Percentiles rank a stretch among this genome's conserved stretches.
phyloP scores from a whole-genome alignment of 805 yeast genomes.

The Blastobotrys terrestris region DNA sequence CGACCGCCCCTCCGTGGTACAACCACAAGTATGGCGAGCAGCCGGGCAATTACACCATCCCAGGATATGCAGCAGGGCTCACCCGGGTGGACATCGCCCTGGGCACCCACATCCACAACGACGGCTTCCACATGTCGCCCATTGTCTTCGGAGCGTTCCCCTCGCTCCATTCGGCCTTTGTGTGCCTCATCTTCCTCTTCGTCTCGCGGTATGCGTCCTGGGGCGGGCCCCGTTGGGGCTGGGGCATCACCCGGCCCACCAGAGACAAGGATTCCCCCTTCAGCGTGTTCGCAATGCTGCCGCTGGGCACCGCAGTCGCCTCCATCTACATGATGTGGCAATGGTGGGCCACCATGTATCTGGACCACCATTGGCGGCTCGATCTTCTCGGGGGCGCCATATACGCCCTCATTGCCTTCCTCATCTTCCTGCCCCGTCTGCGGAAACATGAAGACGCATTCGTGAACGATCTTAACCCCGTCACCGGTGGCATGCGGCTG shows the following conservation, averaged over 20 bases:
- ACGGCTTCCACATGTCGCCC: constrained; percentile 62
- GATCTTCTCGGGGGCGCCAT: constrained; percentile 52
- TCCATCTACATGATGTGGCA: constrained; percentile 46
- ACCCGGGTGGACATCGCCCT: constrained; percentile 57
- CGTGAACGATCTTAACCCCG: constrained; percentile 13
- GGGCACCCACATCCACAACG: constrained; percentile 53
- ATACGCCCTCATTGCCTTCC: constrained; percentile 44
- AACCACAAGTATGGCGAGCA: constrained; percentile 55
- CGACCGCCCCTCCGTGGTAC: constrained; percentile 75
- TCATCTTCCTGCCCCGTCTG: constrained; percentile 34
- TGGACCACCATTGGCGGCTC: constrained; percentile 67
- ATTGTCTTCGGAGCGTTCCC: constrained; percentile 62
- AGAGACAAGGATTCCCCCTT: neutral
- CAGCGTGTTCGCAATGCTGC: neutral
- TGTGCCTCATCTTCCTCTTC: constrained; percentile 37
- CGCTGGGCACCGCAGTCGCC: constrained; percentile 27
- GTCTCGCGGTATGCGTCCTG: constrained; percentile 37
- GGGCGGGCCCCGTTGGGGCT: constrained; percentile 25
- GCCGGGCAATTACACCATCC: constrained; percentile 52
- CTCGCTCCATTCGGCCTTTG: constrained; percentile 17
- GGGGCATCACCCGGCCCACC: constrained; percentile 5
- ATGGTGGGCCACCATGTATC: constrained; percentile 72
- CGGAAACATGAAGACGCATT: constrained; percentile 34
- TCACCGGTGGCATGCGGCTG: constrained; percentile 53
- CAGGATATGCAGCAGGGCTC: constrained; percentile 67